Percentiles rank a stretch among this genome's conserved stretches.
phyloP scores from a whole-genome alignment of 1,284 basidiomycete species.

The Tilletiopsis washingtonensis region DNA sequence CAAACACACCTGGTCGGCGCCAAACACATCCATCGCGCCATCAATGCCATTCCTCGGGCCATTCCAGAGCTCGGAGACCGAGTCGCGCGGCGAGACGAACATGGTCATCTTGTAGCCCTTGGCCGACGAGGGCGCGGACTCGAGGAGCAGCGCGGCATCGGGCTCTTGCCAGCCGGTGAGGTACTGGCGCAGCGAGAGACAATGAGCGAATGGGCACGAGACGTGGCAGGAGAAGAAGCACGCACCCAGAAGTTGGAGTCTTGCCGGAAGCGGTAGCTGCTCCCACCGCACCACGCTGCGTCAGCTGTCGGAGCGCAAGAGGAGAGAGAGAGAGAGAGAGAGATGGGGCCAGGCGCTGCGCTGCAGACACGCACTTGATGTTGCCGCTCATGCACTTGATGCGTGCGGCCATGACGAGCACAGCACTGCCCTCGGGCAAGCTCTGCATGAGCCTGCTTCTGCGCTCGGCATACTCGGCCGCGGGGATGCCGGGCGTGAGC shows the following conservation, averaged over 20 bases:
- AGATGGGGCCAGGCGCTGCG: not conserved
- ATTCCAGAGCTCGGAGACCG: conserved; percentile 80
- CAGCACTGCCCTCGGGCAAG: conserved; percentile 68
- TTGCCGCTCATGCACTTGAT: conserved; percentile 66
- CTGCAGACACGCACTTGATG: conserved; percentile 42
- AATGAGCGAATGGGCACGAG: too few species aligned
- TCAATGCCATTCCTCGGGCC: conserved; percentile 58
- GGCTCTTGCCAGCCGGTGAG: conserved; percentile 77
- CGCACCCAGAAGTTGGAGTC: conserved; percentile 42
- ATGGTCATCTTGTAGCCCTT: conserved; percentile 81
- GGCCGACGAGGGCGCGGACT: conserved; percentile 47
- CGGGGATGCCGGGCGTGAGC: conserved; percentile 75
- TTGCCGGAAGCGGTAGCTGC: conserved; percentile 85
- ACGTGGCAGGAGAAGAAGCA: too few species aligned
- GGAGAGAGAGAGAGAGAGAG: conserved; percentile 40
- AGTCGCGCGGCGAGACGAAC: conserved; percentile 68
- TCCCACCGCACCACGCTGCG: conserved; percentile 13
- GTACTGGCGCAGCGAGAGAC: too few species aligned
- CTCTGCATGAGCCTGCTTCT: conserved; percentile 65
- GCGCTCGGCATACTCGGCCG: conserved; percentile 73
- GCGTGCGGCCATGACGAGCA: conserved; percentile 70
- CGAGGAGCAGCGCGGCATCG: conserved; percentile 67
- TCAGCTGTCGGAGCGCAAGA: not conserved
- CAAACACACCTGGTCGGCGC: conserved; percentile 39
- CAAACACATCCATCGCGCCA: conserved; percentile 39